phyloP scores from a whole-genome alignment of 768 basidiomycete genomes.

The Leccinum uliginosum region DNA sequence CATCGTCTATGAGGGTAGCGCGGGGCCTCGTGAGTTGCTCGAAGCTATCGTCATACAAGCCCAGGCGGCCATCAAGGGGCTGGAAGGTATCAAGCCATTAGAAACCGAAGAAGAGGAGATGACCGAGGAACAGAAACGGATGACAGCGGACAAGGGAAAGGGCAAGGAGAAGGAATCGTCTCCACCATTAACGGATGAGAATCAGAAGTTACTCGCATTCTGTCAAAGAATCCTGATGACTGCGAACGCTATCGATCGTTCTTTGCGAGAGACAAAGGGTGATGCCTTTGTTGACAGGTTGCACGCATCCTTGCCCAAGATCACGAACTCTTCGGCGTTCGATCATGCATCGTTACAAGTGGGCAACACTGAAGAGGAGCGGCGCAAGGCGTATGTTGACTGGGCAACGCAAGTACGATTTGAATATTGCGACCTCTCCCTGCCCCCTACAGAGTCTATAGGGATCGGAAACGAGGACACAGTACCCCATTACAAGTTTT shows the following conservation, averaged over 20 bases:
- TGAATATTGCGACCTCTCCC: conserved; percentile 85
- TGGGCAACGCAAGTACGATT: conserved; percentile 84
- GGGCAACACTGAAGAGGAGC: conserved; percentile 61
- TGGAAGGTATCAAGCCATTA: conserved; percentile 58
- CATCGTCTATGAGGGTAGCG: conserved; percentile 85
- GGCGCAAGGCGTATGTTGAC: conserved; percentile 66
- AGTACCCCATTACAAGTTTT: conserved; percentile 75
- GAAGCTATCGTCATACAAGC: conserved; percentile 93
- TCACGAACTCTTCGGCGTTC: conserved; percentile 50
- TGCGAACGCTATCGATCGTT: conserved; percentile 81
- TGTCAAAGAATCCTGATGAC: conserved; percentile 84
- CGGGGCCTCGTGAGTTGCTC: conserved; percentile 86
- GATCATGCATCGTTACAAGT: conserved; percentile 34
- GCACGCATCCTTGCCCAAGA: conserved; percentile 70
- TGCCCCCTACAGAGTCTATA: conserved; percentile 33
- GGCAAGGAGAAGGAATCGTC: conserved; percentile 47
- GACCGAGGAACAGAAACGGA: conserved; percentile 87
- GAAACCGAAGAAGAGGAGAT: conserved; percentile 56
- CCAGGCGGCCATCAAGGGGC: conserved; percentile 83
- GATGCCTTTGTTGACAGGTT: conserved; percentile 79
- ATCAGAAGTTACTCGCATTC: conserved; percentile 71
- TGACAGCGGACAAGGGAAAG: conserved; percentile 68
- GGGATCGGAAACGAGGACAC: conserved; percentile 45
- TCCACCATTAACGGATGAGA: conserved; percentile 59
- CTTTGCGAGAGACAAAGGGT: conserved; percentile 86